phyloP scores from a whole-genome alignment of 176 grass and related monocot genomes.

The Aegilops umbellulata region DNA sequence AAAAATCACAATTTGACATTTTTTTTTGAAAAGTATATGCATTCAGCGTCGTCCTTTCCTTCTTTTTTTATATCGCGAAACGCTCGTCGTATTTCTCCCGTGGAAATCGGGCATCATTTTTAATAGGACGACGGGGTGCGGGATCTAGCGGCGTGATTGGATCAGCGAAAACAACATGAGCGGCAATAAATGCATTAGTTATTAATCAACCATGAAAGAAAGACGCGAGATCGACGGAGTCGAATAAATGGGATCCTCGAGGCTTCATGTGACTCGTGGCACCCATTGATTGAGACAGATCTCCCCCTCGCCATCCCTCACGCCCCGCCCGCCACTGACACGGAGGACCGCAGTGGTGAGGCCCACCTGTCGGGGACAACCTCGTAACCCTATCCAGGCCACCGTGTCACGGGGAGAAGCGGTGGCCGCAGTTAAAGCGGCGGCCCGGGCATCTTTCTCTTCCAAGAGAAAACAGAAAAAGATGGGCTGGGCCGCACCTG shows the following conservation, averaged over 20 bases:
- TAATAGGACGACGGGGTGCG: not conserved
- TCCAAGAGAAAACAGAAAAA: too few species aligned
- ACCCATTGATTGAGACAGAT: not conserved
- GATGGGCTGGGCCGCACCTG: too few species aligned
- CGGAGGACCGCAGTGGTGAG: fast-evolving
- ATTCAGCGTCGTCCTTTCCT: too few species aligned
- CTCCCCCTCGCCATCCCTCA: too few species aligned
- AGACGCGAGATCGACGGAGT: not conserved
- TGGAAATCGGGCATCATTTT: not conserved
- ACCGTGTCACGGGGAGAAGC: not conserved
- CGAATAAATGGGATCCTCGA: slow-evolving; percentile 25
- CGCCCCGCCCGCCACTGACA: not conserved
- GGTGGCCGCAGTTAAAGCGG: not conserved
- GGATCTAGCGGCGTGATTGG: not conserved
- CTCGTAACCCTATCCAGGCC: not conserved
- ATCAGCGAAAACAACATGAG: not conserved
- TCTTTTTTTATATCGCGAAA: too few species aligned
- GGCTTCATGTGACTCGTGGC: slow-evolving; percentile 35
- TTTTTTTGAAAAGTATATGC: too few species aligned
- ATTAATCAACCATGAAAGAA: not conserved
- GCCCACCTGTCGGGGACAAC: not conserved
- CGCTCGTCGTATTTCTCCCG: too few species aligned
- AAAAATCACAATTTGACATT: too few species aligned
- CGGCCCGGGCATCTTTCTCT: too few species aligned
- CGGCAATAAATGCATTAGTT: not conserved